Conservation (phyloP, 2,329 filamentous ascomycete genomes). For the Plenodomus biglobosus region DNA sequence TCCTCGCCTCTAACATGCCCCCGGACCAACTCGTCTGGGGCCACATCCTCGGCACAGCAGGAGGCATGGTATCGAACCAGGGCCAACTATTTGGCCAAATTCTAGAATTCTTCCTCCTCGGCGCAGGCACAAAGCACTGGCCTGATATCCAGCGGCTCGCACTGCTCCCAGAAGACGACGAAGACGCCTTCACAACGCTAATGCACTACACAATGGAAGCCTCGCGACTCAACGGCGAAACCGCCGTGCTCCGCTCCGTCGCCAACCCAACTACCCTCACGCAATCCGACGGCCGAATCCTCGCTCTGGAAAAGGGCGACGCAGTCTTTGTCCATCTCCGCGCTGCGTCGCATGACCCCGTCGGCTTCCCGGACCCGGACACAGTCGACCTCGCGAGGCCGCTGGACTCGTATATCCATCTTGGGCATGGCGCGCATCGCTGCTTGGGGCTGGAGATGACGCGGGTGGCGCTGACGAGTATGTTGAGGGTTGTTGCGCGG, state of each 20-base stretch:
- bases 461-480: slow-evolving; percentile 47
- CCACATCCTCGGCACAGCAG: slow-evolving; percentile 60
- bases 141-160: slow-evolving; percentile 53
- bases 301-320: slow-evolving; percentile 45
- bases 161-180: slow-evolving; percentile 40
- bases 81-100: slow-evolving; percentile 60
- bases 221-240: slow-evolving; percentile 48
- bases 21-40: slow-evolving; percentile 58
- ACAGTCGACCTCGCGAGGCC: slow-evolving; percentile 43
- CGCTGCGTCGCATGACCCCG: slow-evolving; percentile 45
- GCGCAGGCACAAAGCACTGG: slow-evolving; percentile 52
- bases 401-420: slow-evolving; percentile 49
- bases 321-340: slow-evolving; percentile 49
- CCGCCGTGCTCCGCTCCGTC: slow-evolving; percentile 46
- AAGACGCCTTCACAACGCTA: slow-evolving; percentile 51
- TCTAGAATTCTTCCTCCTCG: slow-evolving; percentile 58
- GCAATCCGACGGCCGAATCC: slow-evolving; percentile 32
- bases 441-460: slow-evolving; percentile 50
- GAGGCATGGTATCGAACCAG: slow-evolving; percentile 57
- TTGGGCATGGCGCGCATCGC: slow-evolving; percentile 48
- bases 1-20: slow-evolving; percentile 52
- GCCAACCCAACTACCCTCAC: slow-evolving; percentile 36
- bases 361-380: slow-evolving; percentile 47
- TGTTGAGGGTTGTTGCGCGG: slow-evolving; percentile 49
- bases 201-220: slow-evolving; percentile 55